Evolutionary conservation across 352 stramenopile genomes (phyloP).

Genomic region (Phytophthora hibernalis): DNA sequence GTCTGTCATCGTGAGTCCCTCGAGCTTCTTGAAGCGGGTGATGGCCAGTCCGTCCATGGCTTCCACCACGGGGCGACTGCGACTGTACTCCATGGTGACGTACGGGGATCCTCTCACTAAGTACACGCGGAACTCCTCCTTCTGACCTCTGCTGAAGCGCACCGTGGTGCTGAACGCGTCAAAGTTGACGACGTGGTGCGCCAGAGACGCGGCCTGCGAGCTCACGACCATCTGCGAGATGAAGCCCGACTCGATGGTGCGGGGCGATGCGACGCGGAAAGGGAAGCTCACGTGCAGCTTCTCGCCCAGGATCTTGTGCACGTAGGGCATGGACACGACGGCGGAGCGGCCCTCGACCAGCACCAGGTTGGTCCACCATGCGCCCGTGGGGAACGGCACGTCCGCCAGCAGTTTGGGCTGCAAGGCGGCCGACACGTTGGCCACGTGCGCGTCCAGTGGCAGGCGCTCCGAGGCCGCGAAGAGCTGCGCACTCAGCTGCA

Average conservation of each 20-base stretch:
- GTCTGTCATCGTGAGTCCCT: slow-evolving; percentile 51
- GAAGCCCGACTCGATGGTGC: slow-evolving; percentile 74
- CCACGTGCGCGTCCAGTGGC: slow-evolving; percentile 28
- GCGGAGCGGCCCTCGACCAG: slow-evolving; percentile 62
- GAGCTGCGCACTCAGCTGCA: slow-evolving; percentile 56
- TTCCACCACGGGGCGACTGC: slow-evolving; percentile 62
- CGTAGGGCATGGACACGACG: slow-evolving; percentile 78
- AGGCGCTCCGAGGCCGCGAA: slow-evolving; percentile 61
- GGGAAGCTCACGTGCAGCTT: slow-evolving; percentile 80
- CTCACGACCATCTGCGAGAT: slow-evolving; percentile 70
- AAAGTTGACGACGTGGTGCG: slow-evolving; percentile 72
- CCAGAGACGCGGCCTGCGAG: slow-evolving; percentile 23
- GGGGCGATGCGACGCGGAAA: slow-evolving; percentile 76
- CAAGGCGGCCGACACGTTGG: slow-evolving; percentile 1
- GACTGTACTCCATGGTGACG: slow-evolving; percentile 72
- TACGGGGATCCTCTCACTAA: slow-evolving; percentile 86
- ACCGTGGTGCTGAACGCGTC: slow-evolving; percentile 74
- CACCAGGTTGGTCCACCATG: slow-evolving; percentile 87
- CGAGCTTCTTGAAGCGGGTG: slow-evolving; percentile 53
- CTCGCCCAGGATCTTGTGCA: slow-evolving; percentile 56
- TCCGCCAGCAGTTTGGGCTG: slow-evolving; percentile 43
- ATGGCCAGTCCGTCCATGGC: slow-evolving; percentile 59
- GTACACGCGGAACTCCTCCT: slow-evolving; percentile 56
- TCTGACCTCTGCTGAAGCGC: slow-evolving; percentile 52
- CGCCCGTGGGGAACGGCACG: slow-evolving; percentile 78